Conservation (phyloP, 2,329 filamentous ascomycete genomes). For the Thelonectria rubi region DNA sequence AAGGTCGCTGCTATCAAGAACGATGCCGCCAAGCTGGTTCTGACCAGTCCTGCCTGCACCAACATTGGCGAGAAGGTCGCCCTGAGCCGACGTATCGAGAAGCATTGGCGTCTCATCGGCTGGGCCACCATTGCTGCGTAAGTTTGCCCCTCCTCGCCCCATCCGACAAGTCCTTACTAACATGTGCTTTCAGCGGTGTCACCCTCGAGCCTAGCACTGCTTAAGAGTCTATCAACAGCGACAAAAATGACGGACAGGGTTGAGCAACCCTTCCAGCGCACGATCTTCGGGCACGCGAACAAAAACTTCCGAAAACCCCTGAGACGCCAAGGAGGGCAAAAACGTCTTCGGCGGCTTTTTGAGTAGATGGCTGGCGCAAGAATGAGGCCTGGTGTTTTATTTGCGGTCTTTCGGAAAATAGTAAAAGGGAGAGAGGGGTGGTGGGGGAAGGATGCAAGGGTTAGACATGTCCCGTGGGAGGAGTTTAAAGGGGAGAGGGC, state of each 20-base stretch:
- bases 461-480: constrained; percentile 21
- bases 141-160: constrained; percentile 45
- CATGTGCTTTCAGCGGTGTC: constrained; percentile 56
- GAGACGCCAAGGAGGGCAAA: constrained; percentile 35
- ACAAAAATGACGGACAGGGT: constrained; percentile 21
- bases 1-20: constrained; percentile 98
- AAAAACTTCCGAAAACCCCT: constrained; percentile 27
- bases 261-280: constrained; percentile 33
- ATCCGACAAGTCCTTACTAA: constrained; percentile 16
- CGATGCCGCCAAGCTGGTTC: constrained; percentile 92
- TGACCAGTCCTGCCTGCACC: constrained; percentile 95
- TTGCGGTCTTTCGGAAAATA: constrained; percentile 33
- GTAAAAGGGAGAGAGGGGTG: not conserved
- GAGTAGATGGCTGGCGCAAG: constrained; percentile 43
- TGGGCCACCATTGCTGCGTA: constrained; percentile 84
- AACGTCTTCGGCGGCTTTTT: constrained; percentile 37
- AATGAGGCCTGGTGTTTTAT: constrained; percentile 39
- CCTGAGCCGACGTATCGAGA: constrained; percentile 94
- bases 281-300: constrained; percentile 33
- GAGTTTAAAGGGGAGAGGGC: constrained; percentile 19
- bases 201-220: constrained; percentile 62
- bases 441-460: constrained; percentile 10
- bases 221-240: constrained; percentile 40
- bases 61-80: constrained; percentile 99
- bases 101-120: constrained; percentile 96